Conservation (phyloP, 2,329 filamentous ascomycete genomes). For the Sporothrix inflata region DNA sequence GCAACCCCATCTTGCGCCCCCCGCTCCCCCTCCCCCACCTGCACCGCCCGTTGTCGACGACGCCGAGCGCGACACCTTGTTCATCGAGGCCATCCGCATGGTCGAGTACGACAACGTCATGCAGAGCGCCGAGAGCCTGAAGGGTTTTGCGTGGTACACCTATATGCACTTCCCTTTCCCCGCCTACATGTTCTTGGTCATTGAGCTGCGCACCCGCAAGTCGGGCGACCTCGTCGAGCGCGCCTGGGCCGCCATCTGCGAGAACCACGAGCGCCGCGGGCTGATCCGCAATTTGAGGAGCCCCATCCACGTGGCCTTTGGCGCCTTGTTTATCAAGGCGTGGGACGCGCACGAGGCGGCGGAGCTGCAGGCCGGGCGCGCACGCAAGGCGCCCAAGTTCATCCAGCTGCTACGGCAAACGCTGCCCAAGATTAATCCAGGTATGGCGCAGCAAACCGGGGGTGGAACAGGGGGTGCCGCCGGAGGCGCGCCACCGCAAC, state of each 20-base stretch:
- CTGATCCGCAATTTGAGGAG: slow-evolving; percentile 55
- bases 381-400: slow-evolving; percentile 50
- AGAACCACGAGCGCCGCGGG: slow-evolving; percentile 58
- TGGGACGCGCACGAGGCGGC: slow-evolving; percentile 62
- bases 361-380: slow-evolving; percentile 49
- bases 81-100: slow-evolving; percentile 60
- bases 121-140: slow-evolving; percentile 54
- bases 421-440: slow-evolving; percentile 35
- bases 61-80: slow-evolving; percentile 55
- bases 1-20: background rate
- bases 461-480: background rate
- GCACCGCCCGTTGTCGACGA: slow-evolving; percentile 39
- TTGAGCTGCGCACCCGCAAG: slow-evolving; percentile 56
- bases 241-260: slow-evolving; percentile 60
- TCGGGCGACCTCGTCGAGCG: slow-evolving; percentile 60
- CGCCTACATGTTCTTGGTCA: slow-evolving; percentile 63
- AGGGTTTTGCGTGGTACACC: slow-evolving; percentile 62
- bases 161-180: slow-evolving; percentile 63
- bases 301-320: slow-evolving; percentile 62
- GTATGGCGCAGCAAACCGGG: background rate
- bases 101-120: slow-evolving; percentile 63
- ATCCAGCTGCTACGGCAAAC: slow-evolving; percentile 54
- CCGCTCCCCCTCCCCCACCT: background rate
- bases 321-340: slow-evolving; percentile 61
- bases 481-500: slow-evolving; percentile 5